phyloP scores from a whole-genome alignment of 805 yeast genomes.

The Monosporozyma servazzii region DNA sequence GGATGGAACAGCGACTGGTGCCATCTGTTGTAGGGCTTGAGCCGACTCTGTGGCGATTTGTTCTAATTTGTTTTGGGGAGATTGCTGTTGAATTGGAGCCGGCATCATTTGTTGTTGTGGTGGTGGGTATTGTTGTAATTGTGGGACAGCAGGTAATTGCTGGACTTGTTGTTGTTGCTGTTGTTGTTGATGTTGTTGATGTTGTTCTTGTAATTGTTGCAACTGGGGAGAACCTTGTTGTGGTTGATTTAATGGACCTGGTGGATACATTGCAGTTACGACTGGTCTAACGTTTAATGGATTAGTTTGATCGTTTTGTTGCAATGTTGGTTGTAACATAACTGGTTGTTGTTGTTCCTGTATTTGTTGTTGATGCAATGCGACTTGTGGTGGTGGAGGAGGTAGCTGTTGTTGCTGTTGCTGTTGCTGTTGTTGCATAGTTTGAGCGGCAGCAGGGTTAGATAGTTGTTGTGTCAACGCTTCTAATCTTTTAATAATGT shows the following conservation, averaged over 20 bases:
- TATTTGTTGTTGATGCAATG: conserved; percentile 4
- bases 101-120: conserved; percentile 2
- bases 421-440: conserved; percentile 6
- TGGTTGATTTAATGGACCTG: conserved; percentile 10
- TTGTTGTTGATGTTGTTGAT: conserved; percentile 26
- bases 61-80: neutral
- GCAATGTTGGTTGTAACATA: conserved; percentile 28
- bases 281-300: conserved; percentile 25
- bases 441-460: conserved; percentile 22
- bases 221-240: conserved; percentile 11
- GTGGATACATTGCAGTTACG: conserved; percentile 11
- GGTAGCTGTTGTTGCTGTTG: conserved; percentile 4
- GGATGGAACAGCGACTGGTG: neutral
- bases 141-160: conserved; percentile 9
- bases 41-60: conserved; percentile 3
- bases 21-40: conserved; percentile 3
- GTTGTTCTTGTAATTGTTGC: conserved; percentile 16
- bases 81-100: conserved; percentile 1
- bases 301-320: conserved; percentile 24
- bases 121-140: conserved; percentile 12
- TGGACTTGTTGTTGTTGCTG: conserved; percentile 27
- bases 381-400: conserved; percentile 4
- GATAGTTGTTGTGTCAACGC: conserved; percentile 53
- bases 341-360: conserved; percentile 16
- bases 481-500: conserved; percentile 85